Percentiles rank a stretch among this genome's conserved stretches.
Conservation (phyloP, 73 alveolate genomes). For the Blepharisma japonicum region DNA sequence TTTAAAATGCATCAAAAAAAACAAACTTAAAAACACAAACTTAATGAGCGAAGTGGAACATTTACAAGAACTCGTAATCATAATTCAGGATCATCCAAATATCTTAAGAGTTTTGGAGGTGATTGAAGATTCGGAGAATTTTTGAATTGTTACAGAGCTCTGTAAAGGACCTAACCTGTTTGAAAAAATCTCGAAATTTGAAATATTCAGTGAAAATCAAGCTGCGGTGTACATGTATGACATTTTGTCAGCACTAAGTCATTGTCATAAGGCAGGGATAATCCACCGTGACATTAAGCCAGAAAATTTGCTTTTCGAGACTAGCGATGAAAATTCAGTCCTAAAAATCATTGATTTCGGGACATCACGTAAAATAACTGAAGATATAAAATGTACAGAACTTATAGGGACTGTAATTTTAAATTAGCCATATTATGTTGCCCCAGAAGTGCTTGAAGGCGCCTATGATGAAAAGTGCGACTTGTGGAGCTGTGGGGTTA, state of each 20-base stretch:
- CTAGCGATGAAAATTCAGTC: constrained; percentile 45
- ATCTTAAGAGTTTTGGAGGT: constrained; percentile 46
- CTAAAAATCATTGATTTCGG: constrained; percentile 94
- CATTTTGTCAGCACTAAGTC: constrained; percentile 71
- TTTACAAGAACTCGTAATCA: constrained; percentile 35
- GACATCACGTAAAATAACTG: background rate
- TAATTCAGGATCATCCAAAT: constrained; percentile 39
- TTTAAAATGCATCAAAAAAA: too few relatives aligned
- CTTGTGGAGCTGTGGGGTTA: constrained; percentile 11
- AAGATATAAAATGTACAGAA: background rate
- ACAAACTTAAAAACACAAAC: background rate
- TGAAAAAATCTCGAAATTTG: constrained; percentile 53
- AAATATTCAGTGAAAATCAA: constrained; percentile 67
- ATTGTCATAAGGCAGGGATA: constrained; percentile 81
- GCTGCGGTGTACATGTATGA: constrained; percentile 79
- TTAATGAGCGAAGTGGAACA: constrained; percentile 39
- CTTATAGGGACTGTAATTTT: background rate
- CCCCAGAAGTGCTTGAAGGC: constrained; percentile 1
- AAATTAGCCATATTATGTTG: background rate
- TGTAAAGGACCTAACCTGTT: constrained; percentile 59
- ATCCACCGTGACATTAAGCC: constrained; percentile 58
- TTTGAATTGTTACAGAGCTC: constrained; percentile 46
- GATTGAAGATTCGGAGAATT: constrained; percentile 39
- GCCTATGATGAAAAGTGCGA: background rate
- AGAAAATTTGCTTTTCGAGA: constrained; percentile 43